Conservation (phyloP, 352 stramenopile species). For the Pythium insidiosum region DNA sequence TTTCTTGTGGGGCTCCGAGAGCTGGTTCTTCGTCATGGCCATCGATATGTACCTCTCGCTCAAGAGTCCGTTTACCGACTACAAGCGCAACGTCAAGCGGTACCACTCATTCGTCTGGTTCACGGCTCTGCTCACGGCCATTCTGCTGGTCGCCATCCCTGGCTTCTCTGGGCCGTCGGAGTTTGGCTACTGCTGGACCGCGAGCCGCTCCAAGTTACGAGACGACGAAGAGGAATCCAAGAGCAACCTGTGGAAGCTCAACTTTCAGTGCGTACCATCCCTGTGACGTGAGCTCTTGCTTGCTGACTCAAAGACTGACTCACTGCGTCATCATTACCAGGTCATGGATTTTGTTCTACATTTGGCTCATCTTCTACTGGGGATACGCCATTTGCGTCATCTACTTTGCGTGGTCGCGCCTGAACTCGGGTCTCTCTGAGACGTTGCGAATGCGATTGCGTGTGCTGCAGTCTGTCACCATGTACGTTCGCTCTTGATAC, state of each 20-base stretch:
- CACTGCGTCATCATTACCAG: no score
- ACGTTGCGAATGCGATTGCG: conserved; percentile 79
- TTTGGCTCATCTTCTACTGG: conserved; percentile 84
- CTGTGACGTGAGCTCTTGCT: no score
- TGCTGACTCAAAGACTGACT: no score
- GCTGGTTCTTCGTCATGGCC: conserved; percentile 87
- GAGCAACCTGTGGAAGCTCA: conserved; percentile 76
- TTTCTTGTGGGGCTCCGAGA: conserved; percentile 83
- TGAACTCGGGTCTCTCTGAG: conserved; percentile 76
- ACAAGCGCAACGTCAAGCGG: conserved; percentile 75
- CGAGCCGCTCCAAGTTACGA: conserved; percentile 52
- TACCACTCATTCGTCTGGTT: conserved; percentile 83
- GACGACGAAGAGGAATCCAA: conserved; percentile 16
- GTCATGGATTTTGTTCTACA: conserved; percentile 83
- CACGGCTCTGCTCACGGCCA: conserved; percentile 59
- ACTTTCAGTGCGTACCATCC: no score
- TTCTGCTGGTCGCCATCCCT: conserved; percentile 65
- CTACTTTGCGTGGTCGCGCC: conserved; percentile 74
- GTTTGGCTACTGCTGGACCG: conserved; percentile 82
- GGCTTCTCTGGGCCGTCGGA: conserved; percentile 66
- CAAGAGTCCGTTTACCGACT: conserved; percentile 85
- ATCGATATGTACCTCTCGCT: conserved; percentile 83
- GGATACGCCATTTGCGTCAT: conserved; percentile 80
- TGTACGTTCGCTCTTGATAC: conserved; percentile 34
- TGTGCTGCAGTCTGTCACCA: conserved; percentile 82